These are phyloP conservation scores for Raphanus raphanistrum DNA, from an alignment of 345 rosid species.

Conservation along the genomic window DNA sequence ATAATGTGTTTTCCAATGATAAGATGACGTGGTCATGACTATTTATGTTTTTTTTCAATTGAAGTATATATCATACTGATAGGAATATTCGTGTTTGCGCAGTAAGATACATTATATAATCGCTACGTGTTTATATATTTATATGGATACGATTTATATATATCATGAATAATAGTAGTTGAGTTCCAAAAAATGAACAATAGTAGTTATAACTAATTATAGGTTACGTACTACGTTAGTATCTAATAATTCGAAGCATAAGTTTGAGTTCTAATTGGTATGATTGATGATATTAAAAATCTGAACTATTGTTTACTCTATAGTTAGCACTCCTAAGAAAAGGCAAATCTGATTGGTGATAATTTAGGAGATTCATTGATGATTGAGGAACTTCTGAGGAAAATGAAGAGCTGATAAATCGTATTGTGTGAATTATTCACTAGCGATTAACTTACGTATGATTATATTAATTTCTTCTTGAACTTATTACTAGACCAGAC, in stretches of 20 bases:
- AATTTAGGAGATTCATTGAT: neutral
- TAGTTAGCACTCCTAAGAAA: neutral
- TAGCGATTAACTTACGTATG: neutral
- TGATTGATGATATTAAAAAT: neutral
- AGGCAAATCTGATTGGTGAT: neutral
- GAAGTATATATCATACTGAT: neutral
- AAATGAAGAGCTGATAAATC: neutral
- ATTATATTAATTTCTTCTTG: neutral
- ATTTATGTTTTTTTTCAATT: neutral
- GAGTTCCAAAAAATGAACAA: neutral
- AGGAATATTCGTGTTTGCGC: slow-evolving; percentile 27
- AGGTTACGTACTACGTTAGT: neutral
- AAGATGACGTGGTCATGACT: slow-evolving; percentile 15
- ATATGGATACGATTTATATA: neutral
- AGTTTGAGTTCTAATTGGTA: neutral
- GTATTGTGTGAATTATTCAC: neutral
- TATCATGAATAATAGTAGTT: neutral
- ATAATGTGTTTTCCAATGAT: slow-evolving; percentile 6
- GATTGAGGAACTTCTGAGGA: too few species aligned
- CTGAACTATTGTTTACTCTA: neutral
- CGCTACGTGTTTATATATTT: neutral
- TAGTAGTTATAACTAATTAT: neutral
- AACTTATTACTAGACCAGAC: too few species aligned
- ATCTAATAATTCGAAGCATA: neutral
- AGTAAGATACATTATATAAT: too few species aligned